phyloP scores from a whole-genome alignment of 306 rosid genomes.

The Vigna radiata region DNA sequence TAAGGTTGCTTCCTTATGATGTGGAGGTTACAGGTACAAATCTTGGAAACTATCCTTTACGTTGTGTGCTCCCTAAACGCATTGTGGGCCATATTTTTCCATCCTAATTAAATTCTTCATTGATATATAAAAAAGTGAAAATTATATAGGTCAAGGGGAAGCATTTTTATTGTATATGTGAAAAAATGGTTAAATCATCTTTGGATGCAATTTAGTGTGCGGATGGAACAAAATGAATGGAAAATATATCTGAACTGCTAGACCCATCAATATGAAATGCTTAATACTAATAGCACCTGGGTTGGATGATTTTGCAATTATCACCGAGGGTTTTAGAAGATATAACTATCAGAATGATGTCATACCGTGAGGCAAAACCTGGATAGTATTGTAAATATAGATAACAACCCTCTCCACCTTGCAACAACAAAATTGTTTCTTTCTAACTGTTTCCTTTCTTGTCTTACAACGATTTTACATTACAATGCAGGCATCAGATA shows the following conservation, averaged over 20 bases:
- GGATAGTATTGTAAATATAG: not conserved
- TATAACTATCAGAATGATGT: constrained; percentile 9
- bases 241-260: not conserved
- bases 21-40: not conserved
- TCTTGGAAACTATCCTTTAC: not conserved
- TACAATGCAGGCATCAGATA: constrained; percentile 68
- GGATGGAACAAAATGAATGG: not conserved
- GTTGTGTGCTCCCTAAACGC: not conserved
- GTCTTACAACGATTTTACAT: constrained; percentile 25
- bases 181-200: not conserved
- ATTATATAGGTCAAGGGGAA: too few relatives aligned
- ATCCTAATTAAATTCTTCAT: too few relatives aligned
- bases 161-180: not conserved
- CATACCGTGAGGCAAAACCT: not conserved
- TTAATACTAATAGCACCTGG: not conserved
- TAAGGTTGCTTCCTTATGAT: constrained; percentile 12
- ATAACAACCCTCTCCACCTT: not conserved
- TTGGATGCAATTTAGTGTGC: not conserved
- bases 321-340: constrained; percentile 15
- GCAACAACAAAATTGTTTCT: not conserved
- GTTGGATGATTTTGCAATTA: too few relatives aligned
- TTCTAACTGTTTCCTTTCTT: not conserved
- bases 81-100: not conserved
- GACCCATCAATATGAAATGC: not conserved
- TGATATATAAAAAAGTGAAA: too few relatives aligned